These are phyloP conservation scores for Acanthamoeba sp. DNA, from an alignment of 208 protist species.

Conservation along the genomic window DNA sequence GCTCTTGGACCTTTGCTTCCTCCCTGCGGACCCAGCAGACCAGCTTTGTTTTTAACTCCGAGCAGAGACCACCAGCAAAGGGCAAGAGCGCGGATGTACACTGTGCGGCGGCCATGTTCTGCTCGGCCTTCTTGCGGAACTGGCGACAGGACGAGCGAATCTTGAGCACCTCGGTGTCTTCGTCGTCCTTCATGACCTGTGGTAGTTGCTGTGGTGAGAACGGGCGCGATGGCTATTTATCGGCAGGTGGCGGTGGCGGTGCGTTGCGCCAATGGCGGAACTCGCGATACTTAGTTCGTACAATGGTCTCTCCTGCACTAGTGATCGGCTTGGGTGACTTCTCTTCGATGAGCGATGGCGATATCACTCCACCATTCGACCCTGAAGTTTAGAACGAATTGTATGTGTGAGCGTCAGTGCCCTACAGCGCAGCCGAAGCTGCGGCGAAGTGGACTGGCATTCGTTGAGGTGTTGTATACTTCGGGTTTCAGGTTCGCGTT, in stretches of 20 bases:
- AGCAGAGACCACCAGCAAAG: no score
- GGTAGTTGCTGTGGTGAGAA: neutral
- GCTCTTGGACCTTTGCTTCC: slow-evolving; percentile 4
- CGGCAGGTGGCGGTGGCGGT: no score
- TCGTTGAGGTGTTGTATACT: neutral
- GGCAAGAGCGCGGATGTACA: neutral
- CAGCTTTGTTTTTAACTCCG: no score
- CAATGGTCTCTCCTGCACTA: neutral
- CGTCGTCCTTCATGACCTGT: slow-evolving; percentile 52
- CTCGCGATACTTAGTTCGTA: slow-evolving; percentile 16
- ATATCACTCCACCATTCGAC: neutral
- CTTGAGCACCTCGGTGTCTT: slow-evolving; percentile 6
- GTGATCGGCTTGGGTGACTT: neutral
- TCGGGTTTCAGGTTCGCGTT: slow-evolving; percentile 27
- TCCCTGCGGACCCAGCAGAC: neutral
- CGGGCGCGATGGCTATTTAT: neutral
- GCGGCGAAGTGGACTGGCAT: no score
- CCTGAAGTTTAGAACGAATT: neutral
- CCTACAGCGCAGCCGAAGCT: no score
- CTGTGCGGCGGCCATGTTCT: neutral
- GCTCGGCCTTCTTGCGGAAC: slow-evolving; percentile 56
- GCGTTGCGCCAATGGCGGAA: slow-evolving; percentile 11
- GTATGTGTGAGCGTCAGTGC: neutral
- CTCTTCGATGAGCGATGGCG: neutral
- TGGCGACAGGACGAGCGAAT: slow-evolving; percentile 1